Evolutionary conservation across 2,329 filamentous ascomycete species (phyloP).

Genomic region (Cladosporium colombiae): DNA sequence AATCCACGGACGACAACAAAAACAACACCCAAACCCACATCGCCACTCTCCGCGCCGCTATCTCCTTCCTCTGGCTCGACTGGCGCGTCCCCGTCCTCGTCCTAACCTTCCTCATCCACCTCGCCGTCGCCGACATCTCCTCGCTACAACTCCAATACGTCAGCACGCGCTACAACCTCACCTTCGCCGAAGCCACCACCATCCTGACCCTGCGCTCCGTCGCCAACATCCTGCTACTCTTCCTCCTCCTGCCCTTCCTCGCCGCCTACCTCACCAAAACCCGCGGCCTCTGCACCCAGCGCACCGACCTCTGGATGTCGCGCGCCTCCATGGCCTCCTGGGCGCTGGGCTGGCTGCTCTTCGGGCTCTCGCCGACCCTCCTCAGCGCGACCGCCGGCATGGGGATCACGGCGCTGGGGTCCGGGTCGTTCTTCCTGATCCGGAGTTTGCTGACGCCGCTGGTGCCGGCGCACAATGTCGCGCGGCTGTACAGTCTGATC

Average conservation of each 20-base stretch:
- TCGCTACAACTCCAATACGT: constrained; percentile 55
- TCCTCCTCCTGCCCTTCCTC: constrained; percentile 36
- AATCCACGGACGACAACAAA: not conserved
- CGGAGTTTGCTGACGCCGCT: constrained; percentile 56
- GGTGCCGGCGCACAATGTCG: constrained; percentile 57
- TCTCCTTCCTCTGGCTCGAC: constrained; percentile 35
- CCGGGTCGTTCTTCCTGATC: constrained; percentile 47
- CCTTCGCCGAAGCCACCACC: constrained; percentile 40
- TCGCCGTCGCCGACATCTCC: constrained; percentile 27
- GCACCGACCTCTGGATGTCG: constrained; percentile 37
- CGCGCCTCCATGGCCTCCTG: constrained; percentile 33
- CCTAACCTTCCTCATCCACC: constrained; percentile 33
- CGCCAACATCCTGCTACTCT: constrained; percentile 34
- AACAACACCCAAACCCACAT: not conserved
- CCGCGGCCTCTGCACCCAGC: constrained; percentile 28
- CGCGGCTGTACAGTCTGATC: constrained; percentile 56
- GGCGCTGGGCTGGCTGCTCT: constrained; percentile 32
- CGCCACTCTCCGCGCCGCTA: constrained; percentile 21
- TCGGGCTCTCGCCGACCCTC: constrained; percentile 36
- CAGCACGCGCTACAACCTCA: constrained; percentile 53
- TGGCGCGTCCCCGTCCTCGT: constrained; percentile 36
- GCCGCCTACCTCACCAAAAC: constrained; percentile 27
- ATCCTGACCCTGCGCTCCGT: constrained; percentile 35
- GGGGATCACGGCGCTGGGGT: constrained; percentile 49
- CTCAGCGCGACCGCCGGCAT: constrained; percentile 41